Percentiles rank a stretch among this genome's conserved stretches.
Conservation (phyloP, 345 rosid species). For the Camelina sativa region DNA sequence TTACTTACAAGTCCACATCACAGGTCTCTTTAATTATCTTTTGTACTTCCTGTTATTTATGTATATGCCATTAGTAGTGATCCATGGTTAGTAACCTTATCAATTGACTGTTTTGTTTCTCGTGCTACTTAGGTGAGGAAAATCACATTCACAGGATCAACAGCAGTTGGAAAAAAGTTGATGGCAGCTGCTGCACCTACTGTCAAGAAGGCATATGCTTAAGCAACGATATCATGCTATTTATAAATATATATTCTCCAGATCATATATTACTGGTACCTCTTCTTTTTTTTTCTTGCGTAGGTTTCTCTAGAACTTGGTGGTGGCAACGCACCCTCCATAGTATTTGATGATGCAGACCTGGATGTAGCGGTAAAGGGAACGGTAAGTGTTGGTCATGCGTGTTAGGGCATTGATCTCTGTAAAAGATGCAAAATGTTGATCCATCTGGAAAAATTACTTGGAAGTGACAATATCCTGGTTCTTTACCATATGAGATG, state of each 20-base stretch:
- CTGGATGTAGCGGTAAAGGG: conserved; percentile 94
- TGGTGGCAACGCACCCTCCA: conserved; percentile 99
- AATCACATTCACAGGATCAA: conserved; percentile 95
- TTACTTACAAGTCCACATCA: conserved; percentile 73
- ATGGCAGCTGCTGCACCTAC: conserved; percentile 97
- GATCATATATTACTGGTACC: conserved; percentile 24
- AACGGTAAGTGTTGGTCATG: conserved; percentile 61
- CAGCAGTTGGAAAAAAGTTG: conserved; percentile 95
- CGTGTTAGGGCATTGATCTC: conserved; percentile 5
- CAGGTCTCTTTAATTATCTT: conserved; percentile 56
- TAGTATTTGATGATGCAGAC: conserved; percentile 94
- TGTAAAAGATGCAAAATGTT: conserved; percentile 14
- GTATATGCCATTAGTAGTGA: conserved; percentile 32
- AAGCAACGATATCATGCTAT: conserved; percentile 19
- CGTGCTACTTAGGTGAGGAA: conserved; percentile 71
- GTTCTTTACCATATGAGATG: conserved; percentile 11
- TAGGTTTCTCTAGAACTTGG: conserved; percentile 96
- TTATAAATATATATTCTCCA: neutral
- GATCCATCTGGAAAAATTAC: conserved; percentile 19
- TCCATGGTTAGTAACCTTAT: conserved; percentile 25
- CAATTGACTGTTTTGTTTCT: conserved; percentile 30
- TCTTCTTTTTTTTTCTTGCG: conserved; percentile 34
- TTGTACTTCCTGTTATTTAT: conserved; percentile 14
- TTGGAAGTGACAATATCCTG: neutral
- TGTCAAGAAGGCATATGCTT: conserved; percentile 80